Percentiles rank a stretch among this genome's conserved stretches.
These are phyloP conservation scores for Quercus tomentella DNA, from an alignment of 331 rosid genomes.

Conservation along the genomic window DNA sequence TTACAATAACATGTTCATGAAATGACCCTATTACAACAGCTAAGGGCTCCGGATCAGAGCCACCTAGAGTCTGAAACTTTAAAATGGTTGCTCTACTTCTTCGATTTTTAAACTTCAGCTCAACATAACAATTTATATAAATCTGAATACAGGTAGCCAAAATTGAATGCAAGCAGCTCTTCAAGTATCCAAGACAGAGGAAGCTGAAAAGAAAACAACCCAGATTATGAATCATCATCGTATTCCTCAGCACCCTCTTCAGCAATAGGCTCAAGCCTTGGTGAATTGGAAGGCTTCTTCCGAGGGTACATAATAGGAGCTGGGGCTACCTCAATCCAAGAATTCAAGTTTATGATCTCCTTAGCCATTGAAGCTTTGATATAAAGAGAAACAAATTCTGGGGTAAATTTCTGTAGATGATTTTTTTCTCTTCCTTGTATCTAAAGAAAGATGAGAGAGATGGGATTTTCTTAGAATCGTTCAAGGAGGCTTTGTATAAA, in stretches of 20 bases:
- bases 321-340: conserved; percentile 36
- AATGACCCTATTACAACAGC: too few species aligned
- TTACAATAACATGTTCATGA: too few species aligned
- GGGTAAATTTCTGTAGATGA: neutral
- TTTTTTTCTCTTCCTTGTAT: conserved; percentile 30
- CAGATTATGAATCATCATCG: conserved; percentile 14
- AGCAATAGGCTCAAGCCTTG: conserved; percentile 27
- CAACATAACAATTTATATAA: too few species aligned
- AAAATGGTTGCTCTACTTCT: too few species aligned
- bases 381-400: neutral
- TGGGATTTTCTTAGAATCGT: neutral
- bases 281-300: conserved; percentile 21
- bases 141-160: too few species aligned
- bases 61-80: too few species aligned
- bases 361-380: conserved; percentile 7
- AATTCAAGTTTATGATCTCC: conserved; percentile 9
- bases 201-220: too few species aligned
- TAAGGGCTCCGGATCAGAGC: too few species aligned
- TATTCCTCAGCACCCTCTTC: conserved; percentile 21
- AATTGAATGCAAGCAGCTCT: too few species aligned
- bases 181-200: too few species aligned
- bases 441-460: conserved; percentile 30
- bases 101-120: too few species aligned
- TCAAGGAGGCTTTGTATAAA: conserved; percentile 4
- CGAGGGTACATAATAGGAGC: conserved; percentile 19